A percentile compares a stretch with the other conserved stretches of the same genome.
phyloP scores from a whole-genome alignment of 768 basidiomycete species.

The Leccinum imitatum region DNA sequence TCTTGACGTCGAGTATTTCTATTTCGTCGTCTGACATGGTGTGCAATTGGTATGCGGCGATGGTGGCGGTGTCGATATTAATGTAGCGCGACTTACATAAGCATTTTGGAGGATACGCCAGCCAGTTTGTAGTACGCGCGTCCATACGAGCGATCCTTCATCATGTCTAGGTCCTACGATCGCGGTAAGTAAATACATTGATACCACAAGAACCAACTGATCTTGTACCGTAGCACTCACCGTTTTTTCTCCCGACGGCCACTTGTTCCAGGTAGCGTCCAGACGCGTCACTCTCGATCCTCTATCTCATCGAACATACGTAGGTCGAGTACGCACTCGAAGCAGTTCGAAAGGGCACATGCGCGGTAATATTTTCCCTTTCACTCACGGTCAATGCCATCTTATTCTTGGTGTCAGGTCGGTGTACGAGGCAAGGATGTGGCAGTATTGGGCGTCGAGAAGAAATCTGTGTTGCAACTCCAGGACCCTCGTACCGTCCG shows the following conservation, averaged over 20 bases:
- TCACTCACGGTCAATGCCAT: not conserved
- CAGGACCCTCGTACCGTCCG: conserved; percentile 98
- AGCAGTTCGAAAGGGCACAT: conserved; percentile 95
- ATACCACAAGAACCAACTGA: not conserved
- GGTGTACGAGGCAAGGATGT: conserved; percentile 94
- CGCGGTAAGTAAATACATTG: conserved; percentile 63
- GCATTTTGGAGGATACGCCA: conserved; percentile 19
- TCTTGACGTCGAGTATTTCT: conserved; percentile 21
- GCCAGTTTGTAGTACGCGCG: conserved; percentile 46
- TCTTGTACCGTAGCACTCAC: conserved; percentile 70
- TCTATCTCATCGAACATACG: conserved; percentile 19
- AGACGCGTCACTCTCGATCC: conserved; percentile 27
- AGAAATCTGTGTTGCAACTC: conserved; percentile 95
- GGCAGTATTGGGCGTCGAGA: conserved; percentile 97
- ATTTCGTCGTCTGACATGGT: conserved; percentile 30
- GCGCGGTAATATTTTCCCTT: conserved; percentile 65
- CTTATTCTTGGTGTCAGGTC: conserved; percentile 52
- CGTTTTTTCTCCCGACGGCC: conserved; percentile 98
- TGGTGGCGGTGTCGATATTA: conserved; percentile 12
- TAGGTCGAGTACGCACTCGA: conserved; percentile 99
- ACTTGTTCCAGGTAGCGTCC: conserved; percentile 85
- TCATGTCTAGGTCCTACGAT: conserved; percentile 95
- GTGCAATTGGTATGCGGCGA: not conserved
- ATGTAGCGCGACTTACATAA: conserved; percentile 23
- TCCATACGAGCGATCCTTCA: conserved; percentile 29